Conservation (phyloP, 148 eudicot species). For the Heliosperma pusillum region DNA sequence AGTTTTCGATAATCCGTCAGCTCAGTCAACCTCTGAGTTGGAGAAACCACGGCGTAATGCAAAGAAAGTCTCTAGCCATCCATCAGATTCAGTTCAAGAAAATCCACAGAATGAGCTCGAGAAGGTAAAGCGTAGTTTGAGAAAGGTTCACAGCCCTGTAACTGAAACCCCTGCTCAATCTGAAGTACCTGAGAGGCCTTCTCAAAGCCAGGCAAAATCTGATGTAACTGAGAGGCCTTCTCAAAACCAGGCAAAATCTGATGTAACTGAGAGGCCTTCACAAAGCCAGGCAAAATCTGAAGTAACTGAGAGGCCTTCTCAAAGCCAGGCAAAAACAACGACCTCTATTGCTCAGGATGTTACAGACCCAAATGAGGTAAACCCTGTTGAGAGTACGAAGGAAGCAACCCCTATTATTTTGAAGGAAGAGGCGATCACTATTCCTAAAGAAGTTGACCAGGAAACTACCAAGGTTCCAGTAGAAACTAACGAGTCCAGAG, state of each 20-base stretch:
- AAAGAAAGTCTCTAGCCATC: constrained; percentile 39
- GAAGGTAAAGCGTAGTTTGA: constrained; percentile 54
- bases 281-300: constrained; percentile 28
- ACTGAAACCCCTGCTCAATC: constrained; percentile 28
- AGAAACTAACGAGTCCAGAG: constrained; percentile 24
- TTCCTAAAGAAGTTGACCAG: constrained; percentile 26
- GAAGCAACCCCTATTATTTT: constrained; percentile 24
- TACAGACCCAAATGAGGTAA: constrained; percentile 22
- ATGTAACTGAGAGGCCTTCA: constrained; percentile 29
- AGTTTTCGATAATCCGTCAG: constrained; percentile 27
- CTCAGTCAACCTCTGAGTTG: constrained; percentile 36
- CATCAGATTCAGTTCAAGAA: constrained; percentile 39
- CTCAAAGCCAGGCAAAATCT: constrained; percentile 25
- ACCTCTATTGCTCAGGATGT: constrained; percentile 23
- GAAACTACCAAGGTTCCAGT: constrained; percentile 21
- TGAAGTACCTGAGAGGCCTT: constrained; percentile 30
- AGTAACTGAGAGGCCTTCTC: constrained; percentile 29
- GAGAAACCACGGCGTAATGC: constrained; percentile 48
- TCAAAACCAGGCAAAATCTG: constrained; percentile 27
- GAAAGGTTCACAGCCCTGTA: constrained; percentile 49
- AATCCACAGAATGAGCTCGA: constrained; percentile 50
- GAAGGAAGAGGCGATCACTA: constrained; percentile 21
- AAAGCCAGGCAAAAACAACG: constrained; percentile 23
- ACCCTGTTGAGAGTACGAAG: constrained; percentile 27
- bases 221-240: constrained; percentile 31